Base-by-base conservation (phyloP, 106 monocot species). In the Dioscorea dumetorum region DNA sequence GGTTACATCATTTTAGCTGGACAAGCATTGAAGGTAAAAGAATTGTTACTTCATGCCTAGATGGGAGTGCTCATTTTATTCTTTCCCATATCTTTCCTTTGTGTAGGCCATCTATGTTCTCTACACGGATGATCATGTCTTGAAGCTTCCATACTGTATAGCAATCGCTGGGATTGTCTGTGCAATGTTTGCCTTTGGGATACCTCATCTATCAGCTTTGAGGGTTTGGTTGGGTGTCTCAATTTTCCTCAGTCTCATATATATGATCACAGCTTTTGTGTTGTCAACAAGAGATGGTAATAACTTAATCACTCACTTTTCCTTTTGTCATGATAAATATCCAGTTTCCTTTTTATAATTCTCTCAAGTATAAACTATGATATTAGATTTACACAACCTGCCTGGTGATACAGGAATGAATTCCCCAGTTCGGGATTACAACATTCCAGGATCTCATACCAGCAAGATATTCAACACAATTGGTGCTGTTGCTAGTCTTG, bases 101-200 rank as follows among this genome's bases (percentile, higher is more conserved):
- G 9, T 82, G 65, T 79, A 99, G 99, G 99, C 93, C 11, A 74
- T 78, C 33, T 99, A 99, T 83, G 93, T 87, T 24, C 79, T 99
- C 12, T 90, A 75, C 67, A 69, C 83, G 51, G 81, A 85, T 73
- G 99, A 93, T 73, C 79, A 66, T 58, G 73, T 28, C n/a, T 74
- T 99, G 79, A 93, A 90, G 75, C 99, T 99, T 22, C 99, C 93
- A 4, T 90, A 90, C 63, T 99, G 93, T 78, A 99, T 99, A 41
- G 75, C 75, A 24, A 81, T 99, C 74, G 78, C 87, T 72, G 99
- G 99, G 1, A 2, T 90, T 41, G 90, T 90, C n/a, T 93, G 99
- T 74, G 99, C 99, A 32, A 49, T 99, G 17, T 99, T 99, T 81
- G 99, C 99, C 24, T 85, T 93, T 67, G 93, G 90, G 23, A 99